Evolutionary conservation across 208 protist genomes (phyloP), one percentile per base, ranked within the genome.

Genomic region (Trypanosoma congolense): DNA sequence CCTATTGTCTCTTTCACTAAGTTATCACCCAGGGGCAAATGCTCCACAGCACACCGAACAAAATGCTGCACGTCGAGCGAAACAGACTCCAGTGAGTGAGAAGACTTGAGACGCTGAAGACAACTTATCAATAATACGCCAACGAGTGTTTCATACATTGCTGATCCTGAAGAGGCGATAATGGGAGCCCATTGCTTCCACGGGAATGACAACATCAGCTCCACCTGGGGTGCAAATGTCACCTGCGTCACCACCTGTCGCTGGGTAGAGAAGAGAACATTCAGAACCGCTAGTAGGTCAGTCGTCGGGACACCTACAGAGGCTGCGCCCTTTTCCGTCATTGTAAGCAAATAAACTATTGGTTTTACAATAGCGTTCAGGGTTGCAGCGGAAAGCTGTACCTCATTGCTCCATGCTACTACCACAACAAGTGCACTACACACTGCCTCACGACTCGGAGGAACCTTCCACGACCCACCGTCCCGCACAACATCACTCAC

Each of bases 381-480:
- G 48, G 77, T 90, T 47, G 68, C 41, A 31, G 75, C 52, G 2
- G 81, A 77, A 48, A 93, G 79, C 46, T 75, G 69, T 29, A 81
- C 71, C 56, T 89, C 80, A 16, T 58, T 56, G 16, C 65, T 62
- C 87, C 87, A 93, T 36, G 82, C 70, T 18, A 75, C 72, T 14
- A 93, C 52, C 14, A 89, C 77, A 40, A 93, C 56, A 18, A 93
- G 66, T 16, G 87, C 77, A 16, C 77, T 80, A 56, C 78, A 78
- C 26, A 80, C 65, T 9, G 66, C 76, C 59, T 93, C 80, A 2
- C 72, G 65, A 25, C 51, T 62, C 5, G 58, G 55, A n/a, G 40
- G 38, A 26, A 46, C 19, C 31, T 22, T 12, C 22, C 8, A 14
- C 26, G 31, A 22, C 33, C 30, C 36, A 36, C 52, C 45, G 50